Evolutionary conservation across 2,329 filamentous ascomycete genomes (phyloP).

Genomic region (Aureobasidium leucospermi): DNA sequence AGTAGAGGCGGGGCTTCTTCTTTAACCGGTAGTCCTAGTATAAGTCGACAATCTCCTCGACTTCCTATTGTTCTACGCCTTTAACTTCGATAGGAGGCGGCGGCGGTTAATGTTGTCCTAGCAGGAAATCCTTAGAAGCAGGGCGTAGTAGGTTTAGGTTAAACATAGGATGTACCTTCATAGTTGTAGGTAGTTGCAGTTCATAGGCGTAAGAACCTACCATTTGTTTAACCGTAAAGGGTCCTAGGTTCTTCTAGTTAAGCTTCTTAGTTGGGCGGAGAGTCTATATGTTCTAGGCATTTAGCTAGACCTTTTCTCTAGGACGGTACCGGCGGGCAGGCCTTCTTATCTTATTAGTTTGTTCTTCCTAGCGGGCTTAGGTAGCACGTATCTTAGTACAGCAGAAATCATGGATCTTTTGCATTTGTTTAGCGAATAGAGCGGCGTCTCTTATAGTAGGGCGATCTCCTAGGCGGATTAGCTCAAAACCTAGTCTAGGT

Average conservation of each 20-base stretch:
- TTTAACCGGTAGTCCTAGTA: background rate
- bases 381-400: background rate
- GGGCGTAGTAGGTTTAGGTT: background rate
- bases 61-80: background rate
- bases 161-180: slow-evolving; percentile 2
- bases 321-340: no score
- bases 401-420: background rate
- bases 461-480: background rate
- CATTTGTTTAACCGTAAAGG: no score
- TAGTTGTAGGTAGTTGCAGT: background rate
- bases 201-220: background rate
- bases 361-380: no score
- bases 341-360: no score
- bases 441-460: background rate
- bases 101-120: background rate
- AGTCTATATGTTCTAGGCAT: no score
- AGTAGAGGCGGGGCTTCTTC: background rate
- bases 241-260: no score
- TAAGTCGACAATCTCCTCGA: background rate
- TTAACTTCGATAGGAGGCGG: background rate
- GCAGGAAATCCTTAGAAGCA: background rate
- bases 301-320: no score
- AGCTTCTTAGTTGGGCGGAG: no score
- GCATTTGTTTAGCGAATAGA: slow-evolving; percentile 2
- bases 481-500: background rate